A percentile compares a stretch with the other conserved stretches of the same genome.
These are phyloP conservation scores for Oryza meyeriana DNA, from an alignment of 176 grass and related monocot species.

Conservation along the genomic window DNA sequence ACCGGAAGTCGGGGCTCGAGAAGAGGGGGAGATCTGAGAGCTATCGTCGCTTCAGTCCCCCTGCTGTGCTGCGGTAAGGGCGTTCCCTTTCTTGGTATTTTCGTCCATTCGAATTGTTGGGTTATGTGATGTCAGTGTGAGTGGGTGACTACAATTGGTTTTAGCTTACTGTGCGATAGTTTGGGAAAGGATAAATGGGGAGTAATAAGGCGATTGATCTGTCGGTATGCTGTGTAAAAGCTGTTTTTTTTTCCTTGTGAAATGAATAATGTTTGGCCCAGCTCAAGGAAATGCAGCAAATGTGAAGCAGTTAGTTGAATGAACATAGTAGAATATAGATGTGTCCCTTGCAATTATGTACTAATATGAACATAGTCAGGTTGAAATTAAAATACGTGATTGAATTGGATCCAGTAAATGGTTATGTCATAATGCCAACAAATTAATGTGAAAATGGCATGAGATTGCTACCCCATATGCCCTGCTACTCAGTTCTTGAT, in stretches of 20 bases:
- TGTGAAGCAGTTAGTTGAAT: not conserved
- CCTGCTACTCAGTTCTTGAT: not conserved
- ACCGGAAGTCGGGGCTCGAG: constrained; percentile 16
- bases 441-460: not conserved
- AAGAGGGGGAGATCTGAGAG: constrained; percentile 40
- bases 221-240: not conserved
- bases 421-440: not conserved
- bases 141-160: not conserved
- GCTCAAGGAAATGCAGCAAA: not conserved
- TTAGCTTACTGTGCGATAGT: not conserved
- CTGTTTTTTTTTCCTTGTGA: constrained; percentile 2
- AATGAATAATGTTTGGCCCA: not conserved
- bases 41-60: constrained; percentile 36
- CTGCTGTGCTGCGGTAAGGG: constrained; percentile 37
- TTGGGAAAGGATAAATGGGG: not conserved
- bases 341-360: not conserved
- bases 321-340: not conserved
- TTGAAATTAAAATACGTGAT: not conserved
- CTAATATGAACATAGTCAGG: not conserved
- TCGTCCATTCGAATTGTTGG: not conserved
- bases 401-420: not conserved
- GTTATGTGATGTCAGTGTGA: not conserved
- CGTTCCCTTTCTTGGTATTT: not conserved
- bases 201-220: not conserved
- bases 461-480: not conserved